Evolutionary conservation across 257 asterid genomes (phyloP).

Genomic region (Solanum appendiculatum): DNA sequence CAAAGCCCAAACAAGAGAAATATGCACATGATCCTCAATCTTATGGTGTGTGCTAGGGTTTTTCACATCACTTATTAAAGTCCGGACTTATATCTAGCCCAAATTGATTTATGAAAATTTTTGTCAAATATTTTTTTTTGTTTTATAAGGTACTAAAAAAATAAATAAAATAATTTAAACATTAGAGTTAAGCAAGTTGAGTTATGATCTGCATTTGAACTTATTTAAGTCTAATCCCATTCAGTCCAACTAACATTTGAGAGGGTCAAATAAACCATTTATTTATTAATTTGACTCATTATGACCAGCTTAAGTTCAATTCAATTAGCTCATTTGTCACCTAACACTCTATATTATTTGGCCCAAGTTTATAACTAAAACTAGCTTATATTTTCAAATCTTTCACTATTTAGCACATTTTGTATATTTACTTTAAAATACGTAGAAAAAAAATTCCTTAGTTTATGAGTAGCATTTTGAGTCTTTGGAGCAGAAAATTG

Average conservation of each 20-base stretch:
- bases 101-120: too few relatives aligned
- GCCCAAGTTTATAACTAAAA: not conserved
- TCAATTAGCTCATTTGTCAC: not conserved
- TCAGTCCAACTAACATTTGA: not conserved
- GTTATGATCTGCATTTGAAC: too few relatives aligned
- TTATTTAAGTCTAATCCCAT: not conserved
- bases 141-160: not conserved
- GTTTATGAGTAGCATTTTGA: not conserved
- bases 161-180: too few relatives aligned
- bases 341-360: not conserved
- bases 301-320: not conserved
- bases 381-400: not conserved
- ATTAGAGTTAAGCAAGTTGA: not conserved
- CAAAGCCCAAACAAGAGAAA: constrained; percentile 38
- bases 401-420: not conserved
- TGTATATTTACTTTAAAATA: too few relatives aligned
- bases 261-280: not conserved
- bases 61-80: not conserved
- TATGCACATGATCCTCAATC: constrained; percentile 36
- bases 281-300: too few relatives aligned
- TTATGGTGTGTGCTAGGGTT: not conserved
- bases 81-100: not conserved
- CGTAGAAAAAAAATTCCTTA: not conserved
- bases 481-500: not conserved
- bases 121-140: too few relatives aligned